Evolutionary conservation across 2,329 filamentous ascomycete species (phyloP).

Genomic region (Fusarium sp.): DNA sequence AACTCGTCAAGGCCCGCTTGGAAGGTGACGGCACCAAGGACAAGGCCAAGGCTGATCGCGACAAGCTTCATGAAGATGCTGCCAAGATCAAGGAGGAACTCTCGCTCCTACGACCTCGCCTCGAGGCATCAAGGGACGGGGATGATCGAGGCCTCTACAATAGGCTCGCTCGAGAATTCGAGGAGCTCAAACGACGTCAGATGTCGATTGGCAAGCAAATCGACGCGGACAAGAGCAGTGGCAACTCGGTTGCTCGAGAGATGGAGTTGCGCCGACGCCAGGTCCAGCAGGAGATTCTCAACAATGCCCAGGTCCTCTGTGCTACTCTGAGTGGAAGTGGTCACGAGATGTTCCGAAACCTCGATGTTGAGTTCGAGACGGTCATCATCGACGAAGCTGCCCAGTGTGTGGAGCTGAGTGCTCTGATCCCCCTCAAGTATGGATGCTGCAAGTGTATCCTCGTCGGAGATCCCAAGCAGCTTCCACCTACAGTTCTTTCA

Average conservation of each 20-base stretch:
- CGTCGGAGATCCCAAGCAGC: constrained; percentile 96
- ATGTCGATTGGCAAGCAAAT: constrained; percentile 81
- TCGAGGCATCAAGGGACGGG: constrained; percentile 74
- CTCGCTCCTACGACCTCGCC: constrained; percentile 74
- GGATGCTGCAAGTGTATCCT: constrained; percentile 97
- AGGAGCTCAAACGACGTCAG: constrained; percentile 82
- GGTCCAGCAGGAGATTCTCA: constrained; percentile 91
- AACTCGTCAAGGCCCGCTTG: constrained; percentile 83
- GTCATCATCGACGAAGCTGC: constrained; percentile 98
- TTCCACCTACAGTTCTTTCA: constrained; percentile 95
- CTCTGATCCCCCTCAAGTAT: constrained; percentile 96
- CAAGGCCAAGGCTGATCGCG: constrained; percentile 66
- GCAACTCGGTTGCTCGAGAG: constrained; percentile 84
- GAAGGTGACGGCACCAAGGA: constrained; percentile 70
- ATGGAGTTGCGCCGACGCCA: constrained; percentile 86
- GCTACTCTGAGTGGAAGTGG: constrained; percentile 95
- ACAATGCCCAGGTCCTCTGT: constrained; percentile 92
- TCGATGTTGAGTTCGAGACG: constrained; percentile 97
- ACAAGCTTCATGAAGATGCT: constrained; percentile 73
- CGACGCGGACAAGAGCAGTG: constrained; percentile 87
- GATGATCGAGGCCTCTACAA: constrained; percentile 62
- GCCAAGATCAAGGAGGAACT: constrained; percentile 81
- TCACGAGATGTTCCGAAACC: constrained; percentile 95
- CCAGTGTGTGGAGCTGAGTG: constrained; percentile 97
- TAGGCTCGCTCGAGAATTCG: constrained; percentile 80